Base-by-base conservation (phyloP, 139 green algal genomes). In the Chlorella sp. region DNA sequence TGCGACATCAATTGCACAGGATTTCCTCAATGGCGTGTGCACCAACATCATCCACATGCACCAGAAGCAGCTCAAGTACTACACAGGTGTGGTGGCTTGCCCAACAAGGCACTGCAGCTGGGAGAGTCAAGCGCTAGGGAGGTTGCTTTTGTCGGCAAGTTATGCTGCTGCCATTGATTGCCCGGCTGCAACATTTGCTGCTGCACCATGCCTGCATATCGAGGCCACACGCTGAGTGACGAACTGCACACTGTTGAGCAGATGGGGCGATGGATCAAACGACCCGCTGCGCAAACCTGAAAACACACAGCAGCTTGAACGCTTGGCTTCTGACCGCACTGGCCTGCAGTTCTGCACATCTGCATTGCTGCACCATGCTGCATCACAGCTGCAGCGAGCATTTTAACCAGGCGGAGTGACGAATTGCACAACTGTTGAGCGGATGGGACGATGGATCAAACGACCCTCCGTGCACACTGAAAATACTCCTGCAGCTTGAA, bases 11-110 rank as follows among this genome's bases (percentile, higher is more conserved):
- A n/a, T 5, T 56, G 77, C 77, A 41, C 70, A 98, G 90, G 96
- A 99, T 89, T 99, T 99, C 87, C 90, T 99, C 20, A 98, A 99
- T 88, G 94, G 94, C 67, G 96, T 99, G 38, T 98, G 95, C 90
- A 99, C 97, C 81, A 97, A 99, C 92, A 99, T 98, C 88, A 96
- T 99, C 62, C 94, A 95, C 86, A 94, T 99, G 90, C 93, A 95
- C 54, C 90, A 97, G 76, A 96, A 97, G 89, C 91, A 96, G 93
- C 92, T 99, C 56, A 94, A 91, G n/a, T 95, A 94, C 79, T 99
- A 98, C 90, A 87, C 90, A 48, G 95, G 95, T 81, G 93, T 87
- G 85, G 30, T 38, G 62, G 64, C 64, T 68, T 68, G 26, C 5
- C 9, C 7, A 68, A 65, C 56, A 5, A 36, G 13, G 60, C 60